These are phyloP conservation scores for Hydrangea macrophylla DNA, from an alignment of 148 eudicot genomes.

Conservation along the genomic window DNA sequence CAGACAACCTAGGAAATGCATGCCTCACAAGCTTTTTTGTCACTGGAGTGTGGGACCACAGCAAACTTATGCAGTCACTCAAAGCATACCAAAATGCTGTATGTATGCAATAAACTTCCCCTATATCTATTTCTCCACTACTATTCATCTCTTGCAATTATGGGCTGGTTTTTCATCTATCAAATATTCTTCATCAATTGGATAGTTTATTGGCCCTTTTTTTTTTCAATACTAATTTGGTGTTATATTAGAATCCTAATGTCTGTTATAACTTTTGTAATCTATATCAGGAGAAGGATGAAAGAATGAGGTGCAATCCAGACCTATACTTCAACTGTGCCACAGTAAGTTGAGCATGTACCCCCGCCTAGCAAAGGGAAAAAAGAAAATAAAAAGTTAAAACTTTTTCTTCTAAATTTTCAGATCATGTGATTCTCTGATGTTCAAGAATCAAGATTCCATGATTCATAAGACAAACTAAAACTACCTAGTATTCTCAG, in stretches of 20 bases:
- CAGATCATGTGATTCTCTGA: background rate
- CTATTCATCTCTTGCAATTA: slow-evolving; percentile 3
- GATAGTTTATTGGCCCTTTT: background rate
- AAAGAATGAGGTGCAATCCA: slow-evolving; percentile 76
- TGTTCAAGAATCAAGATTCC: too few species aligned
- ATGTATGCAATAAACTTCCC: slow-evolving; percentile 29
- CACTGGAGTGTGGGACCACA: slow-evolving; percentile 83
- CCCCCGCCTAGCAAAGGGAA: background rate
- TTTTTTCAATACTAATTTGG: background rate
- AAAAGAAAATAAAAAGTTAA: too few species aligned
- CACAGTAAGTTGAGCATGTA: slow-evolving; percentile 45
- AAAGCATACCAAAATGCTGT: slow-evolving; percentile 97
- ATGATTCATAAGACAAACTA: too few species aligned
- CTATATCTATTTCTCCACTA: background rate
- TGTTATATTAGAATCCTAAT: background rate
- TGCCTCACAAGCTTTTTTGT: slow-evolving; percentile 87
- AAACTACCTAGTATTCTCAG: too few species aligned
- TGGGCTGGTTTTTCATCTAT: background rate
- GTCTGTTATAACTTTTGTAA: slow-evolving; percentile 19
- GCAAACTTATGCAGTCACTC: slow-evolving; percentile 71
- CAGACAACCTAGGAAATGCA: slow-evolving; percentile 97
- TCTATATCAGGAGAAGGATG: slow-evolving; percentile 79
- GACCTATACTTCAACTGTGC: slow-evolving; percentile 91
- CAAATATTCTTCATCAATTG: background rate
- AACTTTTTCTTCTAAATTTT: background rate